phyloP scores from a whole-genome alignment of 306 rosid species.

The Leucaena leucocephala region DNA sequence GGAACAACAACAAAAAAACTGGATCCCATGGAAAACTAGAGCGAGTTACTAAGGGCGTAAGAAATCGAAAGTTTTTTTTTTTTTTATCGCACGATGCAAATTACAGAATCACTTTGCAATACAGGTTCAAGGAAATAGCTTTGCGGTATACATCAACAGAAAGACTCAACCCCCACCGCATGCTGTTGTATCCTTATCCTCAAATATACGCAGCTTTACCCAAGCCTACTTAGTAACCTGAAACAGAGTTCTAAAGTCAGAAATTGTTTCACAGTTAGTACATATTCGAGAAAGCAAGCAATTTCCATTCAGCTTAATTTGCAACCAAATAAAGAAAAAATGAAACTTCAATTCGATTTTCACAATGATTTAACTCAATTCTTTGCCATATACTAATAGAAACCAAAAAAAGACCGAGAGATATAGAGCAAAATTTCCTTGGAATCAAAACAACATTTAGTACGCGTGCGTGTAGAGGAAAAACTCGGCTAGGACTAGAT shows the following conservation, averaged over 20 bases:
- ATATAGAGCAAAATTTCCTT: not conserved
- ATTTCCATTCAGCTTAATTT: not conserved
- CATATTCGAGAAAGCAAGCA: not conserved
- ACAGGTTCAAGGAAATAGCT: conserved; percentile 82
- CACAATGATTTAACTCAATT: not conserved
- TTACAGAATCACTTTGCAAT: conserved; percentile 97
- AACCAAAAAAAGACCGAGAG: not conserved
- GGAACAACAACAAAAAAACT: conserved; percentile 82
- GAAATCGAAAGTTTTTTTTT: not conserved
- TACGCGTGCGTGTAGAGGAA: not conserved
- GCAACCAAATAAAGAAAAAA: not conserved
- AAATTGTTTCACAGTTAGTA: conserved; percentile 26
- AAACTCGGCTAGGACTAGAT: not conserved
- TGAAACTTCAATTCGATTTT: not conserved
- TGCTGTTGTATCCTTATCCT: conserved; percentile 76
- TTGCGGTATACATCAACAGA: conserved; percentile 82
- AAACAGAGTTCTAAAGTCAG: conserved; percentile 33
- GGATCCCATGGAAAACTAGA: conserved; percentile 77
- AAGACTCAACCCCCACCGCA: conserved; percentile 88
- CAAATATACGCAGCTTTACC: conserved; percentile 32
- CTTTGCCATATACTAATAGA: not conserved
- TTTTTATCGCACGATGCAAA: conserved; percentile 16
- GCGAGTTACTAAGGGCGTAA: not conserved
- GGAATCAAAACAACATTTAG: not conserved
- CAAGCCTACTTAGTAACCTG: conserved; percentile 38